A percentile compares a stretch with the other conserved stretches of the same genome.
Conservation (phyloP, 2,329 filamentous ascomycete genomes). For the Aspergillus sp. region DNA sequence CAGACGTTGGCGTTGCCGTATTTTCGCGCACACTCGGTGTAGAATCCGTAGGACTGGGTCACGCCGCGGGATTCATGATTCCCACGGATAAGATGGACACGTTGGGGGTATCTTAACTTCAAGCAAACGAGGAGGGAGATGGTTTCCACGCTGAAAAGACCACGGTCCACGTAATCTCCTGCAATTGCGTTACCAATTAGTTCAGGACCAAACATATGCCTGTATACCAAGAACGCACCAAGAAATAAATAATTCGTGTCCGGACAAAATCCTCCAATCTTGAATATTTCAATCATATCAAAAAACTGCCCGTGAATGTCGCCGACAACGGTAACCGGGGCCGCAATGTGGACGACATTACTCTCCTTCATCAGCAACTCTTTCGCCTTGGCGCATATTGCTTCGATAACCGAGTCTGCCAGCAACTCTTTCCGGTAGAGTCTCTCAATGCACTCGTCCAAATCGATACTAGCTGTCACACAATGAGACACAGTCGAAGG, state of each 20-base stretch:
- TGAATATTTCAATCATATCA: conserved; percentile 98
- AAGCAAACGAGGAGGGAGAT: conserved; percentile 96
- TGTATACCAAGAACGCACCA: conserved; percentile 47
- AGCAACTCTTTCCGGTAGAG: conserved; percentile 96
- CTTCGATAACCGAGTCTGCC: conserved; percentile 95
- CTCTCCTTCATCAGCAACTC: conserved; percentile 99
- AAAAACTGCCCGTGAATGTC: conserved; percentile 99
- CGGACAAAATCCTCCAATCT: conserved; percentile 93
- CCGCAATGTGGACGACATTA: conserved; percentile 95
- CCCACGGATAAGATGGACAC: conserved; percentile 91
- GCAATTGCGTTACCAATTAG: conserved; percentile 2
- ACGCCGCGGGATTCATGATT: conserved; percentile 98
- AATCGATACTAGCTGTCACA: conserved; percentile 78
- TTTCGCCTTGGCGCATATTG: conserved; percentile 98
- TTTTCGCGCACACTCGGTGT: conserved; percentile 95
- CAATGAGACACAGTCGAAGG: conserved; percentile 5
- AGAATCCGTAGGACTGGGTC: conserved; percentile 98
- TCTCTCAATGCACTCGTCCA: conserved; percentile 96
- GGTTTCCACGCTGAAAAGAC: conserved; percentile 97
- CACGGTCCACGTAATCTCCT: conserved; percentile 97
- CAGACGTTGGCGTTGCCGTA: conserved; percentile 98
- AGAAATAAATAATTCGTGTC: conserved; percentile 98
- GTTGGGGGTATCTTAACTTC: conserved; percentile 91
- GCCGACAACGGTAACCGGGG: conserved; percentile 93
- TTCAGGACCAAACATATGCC: neutral